phyloP scores from a whole-genome alignment of 257 asterid species.

The Salvia rosmarinus region DNA sequence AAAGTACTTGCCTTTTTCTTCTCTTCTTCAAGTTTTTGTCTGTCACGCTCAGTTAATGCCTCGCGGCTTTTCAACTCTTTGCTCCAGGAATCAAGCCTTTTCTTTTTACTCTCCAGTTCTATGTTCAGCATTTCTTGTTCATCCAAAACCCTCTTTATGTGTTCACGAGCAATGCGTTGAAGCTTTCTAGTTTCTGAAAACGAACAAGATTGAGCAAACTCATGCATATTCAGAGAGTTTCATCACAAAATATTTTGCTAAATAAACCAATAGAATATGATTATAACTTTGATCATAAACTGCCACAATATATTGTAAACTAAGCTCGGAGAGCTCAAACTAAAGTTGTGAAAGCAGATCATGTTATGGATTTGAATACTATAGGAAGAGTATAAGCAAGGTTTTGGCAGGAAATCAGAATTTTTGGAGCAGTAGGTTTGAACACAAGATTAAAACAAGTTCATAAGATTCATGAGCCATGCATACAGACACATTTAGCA shows the following conservation, averaged over 20 bases:
- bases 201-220: constrained; percentile 17
- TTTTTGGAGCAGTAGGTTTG: constrained; percentile 3
- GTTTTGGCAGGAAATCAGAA: background rate
- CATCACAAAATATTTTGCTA: constrained; percentile 3
- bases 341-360: constrained; percentile 16
- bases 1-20: constrained; percentile 59
- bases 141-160: constrained; percentile 60
- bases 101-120: constrained; percentile 70
- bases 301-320: background rate
- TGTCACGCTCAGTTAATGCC: constrained; percentile 74
- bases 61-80: constrained; percentile 84
- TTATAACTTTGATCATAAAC: background rate
- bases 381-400: constrained; percentile 1
- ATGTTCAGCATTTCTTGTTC: constrained; percentile 71
- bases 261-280: constrained; percentile 28
- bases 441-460: constrained; percentile 15
- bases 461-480: constrained; percentile 2
- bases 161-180: constrained; percentile 77
- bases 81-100: constrained; percentile 71
- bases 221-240: background rate
- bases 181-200: constrained; percentile 74
- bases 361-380: constrained; percentile 21
- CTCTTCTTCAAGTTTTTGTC: constrained; percentile 84
- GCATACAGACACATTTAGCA: background rate
- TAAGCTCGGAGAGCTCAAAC: background rate